These are phyloP conservation scores for Colletotrichum lini DNA, from an alignment of 2,329 filamentous ascomycete species.

Conservation along the genomic window DNA sequence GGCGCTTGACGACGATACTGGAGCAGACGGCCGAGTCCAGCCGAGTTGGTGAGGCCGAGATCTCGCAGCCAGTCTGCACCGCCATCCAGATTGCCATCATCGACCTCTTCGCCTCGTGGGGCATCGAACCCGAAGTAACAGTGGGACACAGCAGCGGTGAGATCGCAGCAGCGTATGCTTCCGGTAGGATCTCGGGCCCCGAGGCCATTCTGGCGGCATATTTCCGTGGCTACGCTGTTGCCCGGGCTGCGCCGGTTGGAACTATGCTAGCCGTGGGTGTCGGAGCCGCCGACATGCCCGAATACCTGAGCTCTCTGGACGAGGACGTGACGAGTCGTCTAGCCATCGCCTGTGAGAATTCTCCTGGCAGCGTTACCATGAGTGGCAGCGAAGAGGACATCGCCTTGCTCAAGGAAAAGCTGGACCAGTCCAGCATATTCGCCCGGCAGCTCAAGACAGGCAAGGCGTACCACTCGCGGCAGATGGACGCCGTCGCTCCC, in stretches of 20 bases:
- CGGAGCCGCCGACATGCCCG: neutral
- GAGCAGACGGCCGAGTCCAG: neutral
- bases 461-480: conserved; percentile 39
- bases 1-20: neutral
- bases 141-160: neutral
- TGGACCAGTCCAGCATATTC: neutral
- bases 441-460: neutral
- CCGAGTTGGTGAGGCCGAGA: neutral
- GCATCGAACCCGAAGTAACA: neutral
- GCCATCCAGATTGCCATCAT: neutral
- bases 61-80: neutral
- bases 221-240: neutral
- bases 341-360: conserved; percentile 37
- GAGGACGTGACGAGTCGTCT: conserved; percentile 42
- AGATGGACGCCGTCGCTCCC: conserved; percentile 20
- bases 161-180: neutral
- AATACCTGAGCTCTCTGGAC: neutral
- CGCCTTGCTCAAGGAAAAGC: neutral
- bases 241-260: neutral
- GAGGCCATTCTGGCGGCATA: neutral
- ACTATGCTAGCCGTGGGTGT: conserved; percentile 20
- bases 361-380: neutral
- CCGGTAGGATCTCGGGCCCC: neutral
- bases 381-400: neutral
- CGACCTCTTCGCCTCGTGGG: neutral